Evolutionary conservation across 1,284 basidiomycete genomes (phyloP).

Genomic region (Naganishia albida): DNA sequence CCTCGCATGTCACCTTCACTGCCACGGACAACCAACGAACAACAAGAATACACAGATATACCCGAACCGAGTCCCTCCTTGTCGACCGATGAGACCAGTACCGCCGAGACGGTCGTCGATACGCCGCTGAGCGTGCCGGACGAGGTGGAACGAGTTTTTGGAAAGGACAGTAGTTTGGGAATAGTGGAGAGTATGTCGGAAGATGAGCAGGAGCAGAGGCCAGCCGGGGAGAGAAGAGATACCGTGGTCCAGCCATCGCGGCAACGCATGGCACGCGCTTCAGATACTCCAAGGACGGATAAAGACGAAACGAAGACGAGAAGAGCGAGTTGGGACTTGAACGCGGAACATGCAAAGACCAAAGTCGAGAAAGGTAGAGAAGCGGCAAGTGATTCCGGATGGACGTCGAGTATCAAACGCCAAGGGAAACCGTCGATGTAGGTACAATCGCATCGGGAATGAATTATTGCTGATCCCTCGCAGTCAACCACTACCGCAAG

Average conservation of each 20-base stretch:
- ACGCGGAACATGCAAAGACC: slow-evolving; percentile 4
- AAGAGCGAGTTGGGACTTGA: slow-evolving; percentile 7
- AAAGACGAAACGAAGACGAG: background rate
- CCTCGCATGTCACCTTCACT: background rate
- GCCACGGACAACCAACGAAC: background rate
- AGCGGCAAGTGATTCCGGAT: background rate
- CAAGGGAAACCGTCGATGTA: background rate
- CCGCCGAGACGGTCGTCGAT: background rate
- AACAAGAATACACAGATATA: background rate
- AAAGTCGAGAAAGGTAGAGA: background rate
- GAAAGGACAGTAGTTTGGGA: background rate
- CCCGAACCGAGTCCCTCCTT: slow-evolving; percentile 11
- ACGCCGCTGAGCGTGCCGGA: background rate
- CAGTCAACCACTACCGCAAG: background rate
- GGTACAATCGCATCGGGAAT: background rate
- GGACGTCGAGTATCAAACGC: background rate
- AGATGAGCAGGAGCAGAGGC: background rate
- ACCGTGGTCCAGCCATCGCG: background rate
- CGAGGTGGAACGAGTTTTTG: background rate
- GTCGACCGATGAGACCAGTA: slow-evolving; percentile 8
- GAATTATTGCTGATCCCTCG: background rate
- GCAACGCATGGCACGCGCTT: background rate
- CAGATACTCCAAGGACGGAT: background rate
- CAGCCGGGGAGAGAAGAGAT: no score
- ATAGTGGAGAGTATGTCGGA: background rate